phyloP scores from a whole-genome alignment of 371 early-diverging fungal species.

The Dipsacomyces acuminosporus region DNA sequence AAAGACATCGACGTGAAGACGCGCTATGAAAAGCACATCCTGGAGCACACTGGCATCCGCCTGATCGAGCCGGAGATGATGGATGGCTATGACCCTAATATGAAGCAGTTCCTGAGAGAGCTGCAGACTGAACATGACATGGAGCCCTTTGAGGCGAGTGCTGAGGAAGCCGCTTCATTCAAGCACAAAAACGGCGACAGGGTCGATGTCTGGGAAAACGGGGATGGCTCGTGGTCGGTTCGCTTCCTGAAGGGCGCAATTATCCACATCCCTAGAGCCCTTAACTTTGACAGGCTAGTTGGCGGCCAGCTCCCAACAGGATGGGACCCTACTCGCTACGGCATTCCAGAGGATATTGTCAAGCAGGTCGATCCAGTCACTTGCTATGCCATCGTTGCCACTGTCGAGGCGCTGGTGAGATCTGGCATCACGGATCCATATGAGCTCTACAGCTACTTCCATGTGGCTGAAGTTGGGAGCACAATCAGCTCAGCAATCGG shows the following conservation, averaged over 20 bases:
- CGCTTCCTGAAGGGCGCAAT: conserved; percentile 81
- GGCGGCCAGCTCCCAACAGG: conserved; percentile 93
- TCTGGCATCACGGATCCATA: conserved; percentile 94
- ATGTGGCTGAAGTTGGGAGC: conserved; percentile 91
- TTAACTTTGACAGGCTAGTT: conserved; percentile 84
- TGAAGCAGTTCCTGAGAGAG: conserved; percentile 84
- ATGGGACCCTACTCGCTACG: conserved; percentile 86
- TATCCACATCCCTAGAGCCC: conserved; percentile 85
- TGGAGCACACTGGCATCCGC: conserved; percentile 90
- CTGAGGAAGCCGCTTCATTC: conserved; percentile 89
- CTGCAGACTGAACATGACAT: conserved; percentile 82
- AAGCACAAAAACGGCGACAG: conserved; percentile 75
- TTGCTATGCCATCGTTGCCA: conserved; percentile 80
- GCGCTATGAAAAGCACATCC: conserved; percentile 85
- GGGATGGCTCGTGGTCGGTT: conserved; percentile 67
- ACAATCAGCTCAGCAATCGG: conserved; percentile 78
- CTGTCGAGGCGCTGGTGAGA: conserved; percentile 87
- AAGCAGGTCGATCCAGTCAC: conserved; percentile 85
- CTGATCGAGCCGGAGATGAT: conserved; percentile 85
- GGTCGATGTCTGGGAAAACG: conserved; percentile 68
- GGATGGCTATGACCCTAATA: conserved; percentile 82
- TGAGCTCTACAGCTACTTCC: conserved; percentile 93
- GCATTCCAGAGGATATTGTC: conserved; percentile 87
- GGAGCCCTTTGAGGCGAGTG: conserved; percentile 79
- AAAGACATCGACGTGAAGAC: conserved; percentile 83